Percentiles rank a stretch among this genome's conserved stretches.
These are phyloP conservation scores for Exidia glandulosa DNA, from an alignment of 768 basidiomycete species.

Conservation along the genomic window DNA sequence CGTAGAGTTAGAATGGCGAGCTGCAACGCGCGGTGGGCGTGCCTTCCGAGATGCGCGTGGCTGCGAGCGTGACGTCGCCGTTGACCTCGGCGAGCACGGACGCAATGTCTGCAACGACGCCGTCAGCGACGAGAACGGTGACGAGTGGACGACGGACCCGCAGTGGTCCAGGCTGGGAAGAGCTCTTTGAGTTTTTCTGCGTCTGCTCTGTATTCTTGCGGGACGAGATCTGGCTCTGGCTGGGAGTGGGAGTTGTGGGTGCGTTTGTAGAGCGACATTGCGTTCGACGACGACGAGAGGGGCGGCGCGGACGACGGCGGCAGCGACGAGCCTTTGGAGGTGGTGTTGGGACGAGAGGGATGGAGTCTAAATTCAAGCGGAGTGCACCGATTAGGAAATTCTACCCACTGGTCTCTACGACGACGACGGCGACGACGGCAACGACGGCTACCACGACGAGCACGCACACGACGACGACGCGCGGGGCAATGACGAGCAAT, in stretches of 20 bases:
- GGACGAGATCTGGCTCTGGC: not conserved
- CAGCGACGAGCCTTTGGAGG: too few species aligned
- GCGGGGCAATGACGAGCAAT: conserved; percentile 13
- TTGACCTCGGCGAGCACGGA: conserved; percentile 54
- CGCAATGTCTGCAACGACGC: conserved; percentile 43
- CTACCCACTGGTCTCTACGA: not conserved
- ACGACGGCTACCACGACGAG: not conserved
- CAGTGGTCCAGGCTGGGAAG: conserved; percentile 59
- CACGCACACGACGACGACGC: not conserved
- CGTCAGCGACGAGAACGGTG: conserved; percentile 11
- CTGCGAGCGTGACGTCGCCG: conserved; percentile 62
- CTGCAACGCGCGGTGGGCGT: conserved; percentile 5
- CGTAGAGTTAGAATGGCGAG: conserved; percentile 9
- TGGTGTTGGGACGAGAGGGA: not conserved
- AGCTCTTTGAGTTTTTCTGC: conserved; percentile 56
- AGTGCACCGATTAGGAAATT: too few species aligned
- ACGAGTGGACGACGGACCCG: conserved; percentile 18
- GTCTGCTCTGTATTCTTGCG: conserved; percentile 38
- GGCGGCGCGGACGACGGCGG: not conserved
- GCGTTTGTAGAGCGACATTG: not conserved
- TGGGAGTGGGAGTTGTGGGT: not conserved
- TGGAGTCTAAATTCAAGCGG: not conserved
- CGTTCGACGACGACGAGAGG: not conserved
- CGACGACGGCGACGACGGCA: not conserved
- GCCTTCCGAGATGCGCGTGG: conserved; percentile 71